These are phyloP conservation scores for Talaromyces adpressus DNA, from an alignment of 495 filamentous ascomycete genomes.

Conservation along the genomic window DNA sequence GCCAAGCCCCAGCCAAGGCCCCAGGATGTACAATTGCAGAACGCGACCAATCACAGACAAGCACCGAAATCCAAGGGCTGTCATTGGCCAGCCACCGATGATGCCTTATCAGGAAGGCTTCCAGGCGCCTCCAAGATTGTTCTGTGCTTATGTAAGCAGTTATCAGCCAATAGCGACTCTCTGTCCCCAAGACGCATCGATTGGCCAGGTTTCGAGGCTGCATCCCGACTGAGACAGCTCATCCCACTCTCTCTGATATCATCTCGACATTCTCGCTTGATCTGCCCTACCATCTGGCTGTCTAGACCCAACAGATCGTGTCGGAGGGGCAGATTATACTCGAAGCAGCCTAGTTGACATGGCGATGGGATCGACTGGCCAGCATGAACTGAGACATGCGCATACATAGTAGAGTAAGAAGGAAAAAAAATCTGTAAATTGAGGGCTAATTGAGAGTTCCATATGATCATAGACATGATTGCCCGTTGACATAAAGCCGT, in stretches of 20 bases:
- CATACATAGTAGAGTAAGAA: not conserved
- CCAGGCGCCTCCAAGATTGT: not conserved
- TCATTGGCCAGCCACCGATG: not conserved
- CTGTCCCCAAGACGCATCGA: not conserved
- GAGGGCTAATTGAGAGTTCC: not conserved
- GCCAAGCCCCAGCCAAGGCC: not conserved
- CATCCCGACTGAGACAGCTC: slow-evolving; percentile 4
- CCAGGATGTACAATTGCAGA: not conserved
- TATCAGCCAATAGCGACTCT: not conserved
- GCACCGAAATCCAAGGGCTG: not conserved
- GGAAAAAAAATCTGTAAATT: not conserved
- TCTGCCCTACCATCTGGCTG: not conserved
- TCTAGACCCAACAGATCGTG: not conserved
- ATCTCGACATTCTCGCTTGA: not conserved
- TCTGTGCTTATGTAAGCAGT: not conserved
- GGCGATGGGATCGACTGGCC: not conserved
- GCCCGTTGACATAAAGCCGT: not conserved
- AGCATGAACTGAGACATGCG: not conserved
- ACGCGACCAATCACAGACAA: not conserved
- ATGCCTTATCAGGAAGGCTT: not conserved
- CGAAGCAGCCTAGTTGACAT: not conserved
- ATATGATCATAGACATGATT: not conserved
- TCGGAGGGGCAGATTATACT: not conserved
- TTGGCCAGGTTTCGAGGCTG: slow-evolving; percentile 7
- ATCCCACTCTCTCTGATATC: not conserved